Evolutionary conservation across 2,329 filamentous ascomycete species (phyloP), one percentile per base, ranked within the genome.

Genomic region (Fusarium staphyleae): DNA sequence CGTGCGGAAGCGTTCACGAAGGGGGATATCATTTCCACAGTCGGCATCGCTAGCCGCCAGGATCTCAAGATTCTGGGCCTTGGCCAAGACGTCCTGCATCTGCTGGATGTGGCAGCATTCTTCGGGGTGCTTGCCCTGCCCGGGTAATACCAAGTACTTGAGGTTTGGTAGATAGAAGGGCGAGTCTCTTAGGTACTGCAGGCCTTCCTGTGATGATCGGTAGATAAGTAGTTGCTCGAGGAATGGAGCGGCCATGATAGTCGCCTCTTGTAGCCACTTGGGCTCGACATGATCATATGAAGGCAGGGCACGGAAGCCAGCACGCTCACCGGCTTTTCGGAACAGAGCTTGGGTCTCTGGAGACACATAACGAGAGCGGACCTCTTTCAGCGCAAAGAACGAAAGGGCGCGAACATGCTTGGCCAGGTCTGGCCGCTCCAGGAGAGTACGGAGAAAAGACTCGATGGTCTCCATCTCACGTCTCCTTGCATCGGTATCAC

Each of bases 91-190:
- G 11, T 68, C 65, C 19, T 68, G 66, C 65, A 68, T 68, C 14
- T 68, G 65, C 3, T 68, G 66, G n/a, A 68, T 68, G 19, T 68
- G 66, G 5, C 63, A 68, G 35, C 61, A 66, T 22, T 66, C 62
- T n/a, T 67, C 65, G 2, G 55, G 55, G 15, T 59, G 49, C 40
- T 61, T 66, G 8, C 59, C 54, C 14, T 67, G 62, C 2, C 66
- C 66, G 3, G 66, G 65, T 0, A 68, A 24, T 0, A 68, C 66
- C 9, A 68, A 8, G 11, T 68, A 68, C n/a, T 67, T 68, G 37
- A 68, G 66, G 14, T 67, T 67, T 22, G 66, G 65, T 28, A 68
- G 24, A 11, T 61, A 66, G 14, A 66, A 66, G 3, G 65, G 66
- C 1, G 66, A 68, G 45, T 68, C 65, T 32, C 55, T 65, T 36